Percentiles rank a stretch among this genome's conserved stretches.
Conservation (phyloP, 306 rosid species). For the Vigna mungo region DNA sequence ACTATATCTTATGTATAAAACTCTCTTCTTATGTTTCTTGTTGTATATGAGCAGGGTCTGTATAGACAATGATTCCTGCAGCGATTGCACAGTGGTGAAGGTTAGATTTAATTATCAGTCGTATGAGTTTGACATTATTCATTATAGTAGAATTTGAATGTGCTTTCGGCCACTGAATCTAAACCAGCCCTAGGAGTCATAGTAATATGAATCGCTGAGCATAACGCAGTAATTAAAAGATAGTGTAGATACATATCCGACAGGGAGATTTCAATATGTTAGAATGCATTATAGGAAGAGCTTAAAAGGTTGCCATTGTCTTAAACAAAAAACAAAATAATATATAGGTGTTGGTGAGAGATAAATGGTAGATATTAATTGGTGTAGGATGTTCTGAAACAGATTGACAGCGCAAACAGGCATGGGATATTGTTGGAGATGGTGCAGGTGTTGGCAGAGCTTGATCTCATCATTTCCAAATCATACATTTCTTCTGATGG, state of each 20-base stretch:
- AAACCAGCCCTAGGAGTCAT: no score
- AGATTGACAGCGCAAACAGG: conserved; percentile 83
- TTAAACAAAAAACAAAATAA: background rate
- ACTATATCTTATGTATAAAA: no score
- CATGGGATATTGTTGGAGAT: conserved; percentile 73
- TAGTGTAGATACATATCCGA: no score
- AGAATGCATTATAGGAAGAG: no score
- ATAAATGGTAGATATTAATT: background rate
- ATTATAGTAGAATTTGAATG: background rate
- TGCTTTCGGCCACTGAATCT: no score
- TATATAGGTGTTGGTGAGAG: background rate
- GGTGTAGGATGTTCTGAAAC: background rate
- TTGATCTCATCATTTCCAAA: conserved; percentile 72
- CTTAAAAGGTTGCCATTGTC: background rate
- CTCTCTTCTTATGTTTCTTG: background rate
- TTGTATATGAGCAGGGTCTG: conserved; percentile 58
- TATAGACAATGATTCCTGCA: conserved; percentile 67
- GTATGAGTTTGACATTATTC: conserved; percentile 1
- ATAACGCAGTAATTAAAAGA: no score
- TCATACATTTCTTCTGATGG: conserved; percentile 81
- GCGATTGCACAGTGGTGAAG: conserved; percentile 71
- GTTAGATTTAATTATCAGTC: conserved; percentile 42
- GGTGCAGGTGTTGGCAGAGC: conserved; percentile 80
- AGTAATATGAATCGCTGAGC: background rate
- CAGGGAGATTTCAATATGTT: no score